Evolutionary conservation across 2,329 filamentous ascomycete species (phyloP), one percentile per base, ranked within the genome.

Genomic region (Penicillium hesseltinei): DNA sequence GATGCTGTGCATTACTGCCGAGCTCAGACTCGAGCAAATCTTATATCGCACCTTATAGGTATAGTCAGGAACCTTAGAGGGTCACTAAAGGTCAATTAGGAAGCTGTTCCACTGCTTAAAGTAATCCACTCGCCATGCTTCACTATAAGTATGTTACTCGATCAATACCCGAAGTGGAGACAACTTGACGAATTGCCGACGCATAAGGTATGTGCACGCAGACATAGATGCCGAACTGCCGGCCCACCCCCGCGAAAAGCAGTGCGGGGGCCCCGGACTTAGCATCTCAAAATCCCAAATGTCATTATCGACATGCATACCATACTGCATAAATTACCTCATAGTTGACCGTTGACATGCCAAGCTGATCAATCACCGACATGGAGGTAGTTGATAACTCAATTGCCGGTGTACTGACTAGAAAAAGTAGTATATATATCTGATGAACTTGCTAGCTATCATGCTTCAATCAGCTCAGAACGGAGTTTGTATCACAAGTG

Each of bases 351-450:
- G 15, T 5, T 2, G 2, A 5, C 7, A 13, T 29, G 53, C 53
- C 53, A 55, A 55, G 53, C 23, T 29, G 29, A 11, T 27, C 53
- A 55, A 33, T 55, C 38, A 39, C 53, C 53, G 53, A 40, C n/a
- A 39, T 15, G 31, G n/a, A 38, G 31, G 23, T 31, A 11, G 4
- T 7, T 33, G 31, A 15, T 15, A 11, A 7, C 7, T 40, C 53
- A 50, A 29, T 38, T 44, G 38, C 53, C 53, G 53, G 15, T 29
- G 5, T 21, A 9, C 25, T 17, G 13, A 7, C 17, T 23, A 3
- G n/a, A 11, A 13, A 44, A 17, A 5, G 31, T 38, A 43, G 9
- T 33, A 33, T 50, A 50, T 50, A 55, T 36, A 42, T n/a, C 4
- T 9, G 4, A 17, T 2, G 13, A 13, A 11, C 11, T 29, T 44